Evolutionary conservation across 1,284 basidiomycete genomes (phyloP).

Genomic region (Thecaphora frezii): DNA sequence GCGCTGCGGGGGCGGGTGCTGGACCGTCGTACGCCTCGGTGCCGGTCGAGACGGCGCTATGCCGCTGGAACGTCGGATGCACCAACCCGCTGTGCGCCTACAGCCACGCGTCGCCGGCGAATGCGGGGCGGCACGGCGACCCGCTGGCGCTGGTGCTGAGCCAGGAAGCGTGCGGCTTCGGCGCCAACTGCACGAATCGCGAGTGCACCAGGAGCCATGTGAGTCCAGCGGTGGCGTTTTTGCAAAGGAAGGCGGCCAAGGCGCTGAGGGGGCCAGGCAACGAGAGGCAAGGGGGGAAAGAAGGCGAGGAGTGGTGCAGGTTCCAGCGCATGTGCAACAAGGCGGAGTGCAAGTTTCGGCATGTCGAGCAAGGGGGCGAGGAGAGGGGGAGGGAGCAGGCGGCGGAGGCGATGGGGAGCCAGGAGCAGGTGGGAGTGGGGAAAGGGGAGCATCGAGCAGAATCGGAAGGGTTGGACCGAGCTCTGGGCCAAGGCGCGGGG

Average conservation of each 20-base stretch:
- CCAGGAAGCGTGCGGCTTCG: constrained; percentile 42
- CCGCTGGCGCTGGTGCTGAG: constrained; percentile 48
- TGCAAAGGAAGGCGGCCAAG: constrained; percentile 6
- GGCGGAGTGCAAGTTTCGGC: too few species aligned
- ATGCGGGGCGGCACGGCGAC: constrained; percentile 33
- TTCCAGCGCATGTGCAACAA: too few species aligned
- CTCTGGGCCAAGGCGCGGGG: constrained; percentile 10
- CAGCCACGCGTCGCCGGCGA: constrained; percentile 50
- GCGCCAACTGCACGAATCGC: constrained; percentile 39
- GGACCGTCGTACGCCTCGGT: constrained; percentile 34
- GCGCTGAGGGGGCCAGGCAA: background rate
- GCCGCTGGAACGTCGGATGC: constrained; percentile 47
- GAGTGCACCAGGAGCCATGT: constrained; percentile 54
- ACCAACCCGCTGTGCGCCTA: constrained; percentile 54
- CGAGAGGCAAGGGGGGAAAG: background rate
- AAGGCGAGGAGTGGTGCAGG: too few species aligned
- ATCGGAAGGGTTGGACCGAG: constrained; percentile 6
- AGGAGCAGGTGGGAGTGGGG: too few species aligned
- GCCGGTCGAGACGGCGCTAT: constrained; percentile 41
- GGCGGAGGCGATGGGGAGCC: too few species aligned
- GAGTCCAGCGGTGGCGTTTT: constrained; percentile 42
- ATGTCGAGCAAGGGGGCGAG: too few species aligned
- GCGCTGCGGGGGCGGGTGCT: background rate
- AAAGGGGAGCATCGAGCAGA: constrained; percentile 8
- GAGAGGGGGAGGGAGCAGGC: too few species aligned